phyloP scores from a whole-genome alignment of 805 yeast species.

The Isabelozyma rhagii region DNA sequence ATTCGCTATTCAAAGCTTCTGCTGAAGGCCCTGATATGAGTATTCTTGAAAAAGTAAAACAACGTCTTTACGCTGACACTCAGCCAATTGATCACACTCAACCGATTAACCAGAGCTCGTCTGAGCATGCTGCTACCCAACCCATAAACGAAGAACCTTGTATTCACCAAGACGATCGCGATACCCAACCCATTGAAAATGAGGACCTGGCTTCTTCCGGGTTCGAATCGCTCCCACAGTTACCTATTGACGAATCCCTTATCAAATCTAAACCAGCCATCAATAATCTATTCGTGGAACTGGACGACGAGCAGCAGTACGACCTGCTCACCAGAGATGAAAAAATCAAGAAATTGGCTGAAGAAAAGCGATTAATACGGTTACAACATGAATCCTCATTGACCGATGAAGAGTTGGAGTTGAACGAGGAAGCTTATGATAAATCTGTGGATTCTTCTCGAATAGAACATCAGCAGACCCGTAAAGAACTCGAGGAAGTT shows the following conservation, averaged over 20 bases:
- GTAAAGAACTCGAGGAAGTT: constrained; percentile 25
- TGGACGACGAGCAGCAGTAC: constrained; percentile 2
- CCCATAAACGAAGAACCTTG: neutral
- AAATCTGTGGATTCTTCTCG: constrained; percentile 17
- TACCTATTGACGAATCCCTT: neutral
- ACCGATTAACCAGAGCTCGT: neutral
- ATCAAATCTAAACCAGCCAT: neutral
- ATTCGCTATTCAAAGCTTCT: constrained; percentile 1
- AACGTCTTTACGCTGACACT: constrained; percentile 12
- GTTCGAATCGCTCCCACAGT: neutral
- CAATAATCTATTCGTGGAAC: constrained; percentile 3
- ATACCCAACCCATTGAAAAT: neutral
- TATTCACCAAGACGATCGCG: neutral
- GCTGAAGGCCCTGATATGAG: constrained; percentile 9
- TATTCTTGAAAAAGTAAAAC: constrained; percentile 22
- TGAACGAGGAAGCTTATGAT: constrained; percentile 19
- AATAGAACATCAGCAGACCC: constrained; percentile 8
- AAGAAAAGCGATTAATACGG: constrained; percentile 15
- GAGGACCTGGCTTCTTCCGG: neutral
- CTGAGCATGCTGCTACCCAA: neutral
- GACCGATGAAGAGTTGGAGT: constrained; percentile 40
- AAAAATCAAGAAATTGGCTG: constrained; percentile 15
- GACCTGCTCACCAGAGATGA: constrained; percentile 8
- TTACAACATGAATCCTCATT: constrained; percentile 23
- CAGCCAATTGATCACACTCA: neutral